phyloP scores from a whole-genome alignment of 805 yeast species.

The Debaryomyces maramus region DNA sequence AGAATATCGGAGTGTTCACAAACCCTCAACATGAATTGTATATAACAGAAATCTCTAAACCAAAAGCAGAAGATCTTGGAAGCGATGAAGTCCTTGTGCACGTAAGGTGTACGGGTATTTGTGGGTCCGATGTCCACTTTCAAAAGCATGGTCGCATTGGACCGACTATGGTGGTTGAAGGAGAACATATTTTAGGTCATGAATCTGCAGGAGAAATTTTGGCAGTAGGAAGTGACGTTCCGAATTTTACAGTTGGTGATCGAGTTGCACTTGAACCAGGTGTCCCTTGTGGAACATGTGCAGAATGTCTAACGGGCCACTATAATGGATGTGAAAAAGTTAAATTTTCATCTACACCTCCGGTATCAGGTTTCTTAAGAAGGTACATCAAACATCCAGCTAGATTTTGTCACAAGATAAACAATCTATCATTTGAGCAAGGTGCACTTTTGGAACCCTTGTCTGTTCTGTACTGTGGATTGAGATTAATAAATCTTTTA shows the following conservation, averaged over 20 bases:
- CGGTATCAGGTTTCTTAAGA: constrained; percentile 6
- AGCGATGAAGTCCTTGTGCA: constrained; percentile 20
- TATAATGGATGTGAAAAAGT: constrained; percentile 7
- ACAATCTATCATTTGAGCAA: not conserved
- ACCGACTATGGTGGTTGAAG: constrained; percentile 24
- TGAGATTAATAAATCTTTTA: not conserved
- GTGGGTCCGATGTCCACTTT: constrained; percentile 25
- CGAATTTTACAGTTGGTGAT: constrained; percentile 44
- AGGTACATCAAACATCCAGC: constrained; percentile 11
- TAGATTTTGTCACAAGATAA: constrained; percentile 5
- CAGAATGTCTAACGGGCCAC: constrained; percentile 6
- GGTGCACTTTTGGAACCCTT: constrained; percentile 2
- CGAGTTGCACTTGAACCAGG: constrained; percentile 57
- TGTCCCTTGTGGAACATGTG: constrained; percentile 44
- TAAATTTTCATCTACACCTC: not conserved
- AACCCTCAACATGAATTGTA: constrained; percentile 11
- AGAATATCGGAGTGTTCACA: constrained; percentile 11
- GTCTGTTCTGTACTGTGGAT: not conserved
- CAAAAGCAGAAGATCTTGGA: constrained; percentile 5
- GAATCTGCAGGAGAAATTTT: constrained; percentile 48
- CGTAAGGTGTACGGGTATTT: constrained; percentile 22
- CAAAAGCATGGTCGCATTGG: constrained; percentile 23
- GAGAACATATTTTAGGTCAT: constrained; percentile 35
- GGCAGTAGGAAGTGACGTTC: constrained; percentile 49
- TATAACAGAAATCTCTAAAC: constrained; percentile 4